phyloP scores from a whole-genome alignment of 2,329 filamentous ascomycete genomes.

The Bisporella sp. region DNA sequence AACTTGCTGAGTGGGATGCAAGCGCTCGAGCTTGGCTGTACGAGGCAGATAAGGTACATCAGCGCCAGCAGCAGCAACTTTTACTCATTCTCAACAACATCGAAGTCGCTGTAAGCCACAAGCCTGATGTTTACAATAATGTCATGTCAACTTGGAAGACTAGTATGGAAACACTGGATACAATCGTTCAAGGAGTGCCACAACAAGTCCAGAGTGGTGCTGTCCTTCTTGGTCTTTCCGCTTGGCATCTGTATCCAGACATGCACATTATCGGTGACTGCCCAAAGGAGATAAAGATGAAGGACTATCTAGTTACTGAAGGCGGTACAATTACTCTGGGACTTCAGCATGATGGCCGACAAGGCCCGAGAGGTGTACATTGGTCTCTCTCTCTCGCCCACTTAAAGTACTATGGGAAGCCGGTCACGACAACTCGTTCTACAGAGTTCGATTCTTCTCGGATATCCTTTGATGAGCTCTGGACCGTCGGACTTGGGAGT shows the following conservation, averaged over 20 bases:
- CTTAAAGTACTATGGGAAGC: slow-evolving; percentile 1
- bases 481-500: background rate
- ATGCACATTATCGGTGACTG: slow-evolving; percentile 3
- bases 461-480: background rate
- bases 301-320: slow-evolving; percentile 7
- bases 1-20: background rate
- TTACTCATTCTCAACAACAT: background rate
- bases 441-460: background rate
- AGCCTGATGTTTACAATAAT: slow-evolving; percentile 11
- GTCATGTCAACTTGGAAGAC: slow-evolving; percentile 20
- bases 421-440: slow-evolving; percentile 6
- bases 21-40: background rate
- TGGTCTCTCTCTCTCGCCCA: slow-evolving; percentile 1
- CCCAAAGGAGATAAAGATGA: slow-evolving; percentile 6
- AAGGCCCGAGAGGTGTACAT: background rate
- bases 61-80: background rate
- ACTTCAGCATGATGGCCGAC: slow-evolving; percentile 2
- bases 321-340: slow-evolving; percentile 7
- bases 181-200: slow-evolving; percentile 16
- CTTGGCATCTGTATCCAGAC: slow-evolving; percentile 24
- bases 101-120: background rate
- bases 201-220: slow-evolving; percentile 9
- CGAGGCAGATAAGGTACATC: background rate
- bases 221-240: slow-evolving; percentile 15
- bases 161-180: slow-evolving; percentile 16